Percentiles rank a stretch among this genome's conserved stretches.
These are phyloP conservation scores for Chrysanthemum makinoi DNA, from an alignment of 129 eudicot genomes.

Conservation along the genomic window DNA sequence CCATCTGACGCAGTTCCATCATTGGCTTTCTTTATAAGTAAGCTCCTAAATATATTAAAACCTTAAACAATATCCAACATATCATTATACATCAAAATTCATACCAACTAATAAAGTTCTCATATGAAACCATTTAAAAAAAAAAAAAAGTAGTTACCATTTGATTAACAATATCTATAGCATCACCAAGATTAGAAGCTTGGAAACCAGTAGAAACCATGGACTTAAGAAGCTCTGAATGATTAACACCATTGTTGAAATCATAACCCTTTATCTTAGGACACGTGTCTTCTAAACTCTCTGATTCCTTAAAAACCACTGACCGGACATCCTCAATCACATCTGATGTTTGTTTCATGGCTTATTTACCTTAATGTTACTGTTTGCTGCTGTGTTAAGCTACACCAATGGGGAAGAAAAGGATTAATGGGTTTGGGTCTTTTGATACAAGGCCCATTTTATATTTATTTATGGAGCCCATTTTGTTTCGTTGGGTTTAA, in stretches of 20 bases:
- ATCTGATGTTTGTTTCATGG: slow-evolving; percentile 27
- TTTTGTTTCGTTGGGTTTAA: background rate
- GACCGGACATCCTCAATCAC: slow-evolving; percentile 51
- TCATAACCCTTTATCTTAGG: slow-evolving; percentile 83
- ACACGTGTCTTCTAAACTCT: slow-evolving; percentile 54
- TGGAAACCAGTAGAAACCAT: slow-evolving; percentile 82
- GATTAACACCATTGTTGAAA: slow-evolving; percentile 70
- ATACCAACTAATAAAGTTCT: no score
- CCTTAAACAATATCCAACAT: no score
- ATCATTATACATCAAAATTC: no score
- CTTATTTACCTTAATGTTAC: slow-evolving; percentile 19
- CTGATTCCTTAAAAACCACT: slow-evolving; percentile 78
- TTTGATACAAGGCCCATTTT: no score
- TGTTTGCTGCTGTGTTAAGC: background rate
- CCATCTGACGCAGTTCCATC: no score
- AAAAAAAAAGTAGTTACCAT: slow-evolving; percentile 45
- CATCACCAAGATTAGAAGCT: slow-evolving; percentile 93
- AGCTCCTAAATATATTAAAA: no score
- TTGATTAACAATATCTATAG: slow-evolving; percentile 76
- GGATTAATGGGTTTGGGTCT: no score
- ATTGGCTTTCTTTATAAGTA: no score
- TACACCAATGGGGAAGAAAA: background rate
- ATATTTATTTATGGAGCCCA: no score
- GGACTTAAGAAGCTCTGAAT: slow-evolving; percentile 57
- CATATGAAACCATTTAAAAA: no score